Base-by-base conservation (phyloP, 2,329 filamentous ascomycete species). In the Alternaria solani region DNA sequence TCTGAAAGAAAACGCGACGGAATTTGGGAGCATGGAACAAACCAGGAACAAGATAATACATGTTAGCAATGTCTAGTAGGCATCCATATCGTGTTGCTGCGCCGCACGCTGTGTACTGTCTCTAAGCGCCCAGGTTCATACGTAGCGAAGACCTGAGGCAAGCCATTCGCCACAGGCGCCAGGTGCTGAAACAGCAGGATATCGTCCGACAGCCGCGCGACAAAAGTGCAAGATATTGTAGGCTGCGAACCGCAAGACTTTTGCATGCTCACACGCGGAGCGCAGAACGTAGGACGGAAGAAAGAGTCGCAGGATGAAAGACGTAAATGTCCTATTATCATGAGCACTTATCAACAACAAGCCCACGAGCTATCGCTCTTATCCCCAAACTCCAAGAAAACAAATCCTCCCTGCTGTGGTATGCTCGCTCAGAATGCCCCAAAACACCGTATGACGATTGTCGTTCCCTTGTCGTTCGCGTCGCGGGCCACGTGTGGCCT, bases 51-150 rank as follows among this genome's bases (percentile, higher is more conserved):
- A 25, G 9, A 25, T 5, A 20, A n/a, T 25, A 36, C 12, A 25
- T 43, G 25, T 42, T 11, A 28, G 51, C 7, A 42, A 18, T 20
- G 8, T 25, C 18, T 43, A 7, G 20, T 25, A 60, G 52, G 52
- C 34, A 52, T 43, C 58, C 16, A 43, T 53, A 43, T 32, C 28
- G 47, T 8, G 41, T 30, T 49, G 46, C 57, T 56, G 52, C 41
- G 57, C 53, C 58, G 53, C 52, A 57, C 49, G 20, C 44, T 54
- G 54, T 44, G 23, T 43, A 34, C 26, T 47, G 32, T 44, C 38
- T 30, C 28, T 59, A 55, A 58, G 59, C 59, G 59, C 51, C 46
- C 26, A 42, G 41, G 32, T 47, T 28, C 7, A 48, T 39, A 46
- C 55, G 55, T 58, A 32, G 39, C 44, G 42, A 30, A 34, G 12